Evolutionary conservation across 768 basidiomycete species (phyloP), one percentile per base, ranked within the genome.

Genomic region (Pleurotus tuoliensis): DNA sequence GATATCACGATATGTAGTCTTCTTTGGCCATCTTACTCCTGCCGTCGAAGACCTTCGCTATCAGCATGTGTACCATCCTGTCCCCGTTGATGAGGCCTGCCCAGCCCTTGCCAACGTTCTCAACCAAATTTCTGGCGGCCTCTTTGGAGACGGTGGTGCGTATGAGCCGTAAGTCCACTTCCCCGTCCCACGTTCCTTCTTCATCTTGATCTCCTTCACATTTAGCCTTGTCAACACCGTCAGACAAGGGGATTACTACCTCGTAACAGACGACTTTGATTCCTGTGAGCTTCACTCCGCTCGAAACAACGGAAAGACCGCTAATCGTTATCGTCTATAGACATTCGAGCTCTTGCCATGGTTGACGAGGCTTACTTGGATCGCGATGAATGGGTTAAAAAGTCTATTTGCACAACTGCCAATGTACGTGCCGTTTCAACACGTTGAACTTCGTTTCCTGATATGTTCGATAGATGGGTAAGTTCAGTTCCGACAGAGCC

Each of bases 401-500:
- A 95, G 76, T 88, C 86, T 15, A 93, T 94, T 69, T 72, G 79
- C 45, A 94, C 92, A 12, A 85, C 87, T 4, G 89, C 88, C 37
- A 90, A 34, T 34, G 30, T 34, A 34, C 8, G 30, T 34, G 9
- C 30, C 11, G 9, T 34, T 9, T 11, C 30, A 11, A 4, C 30
- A 11, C 11, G 9, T 11, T 34, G 30, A 9, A 2, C 9, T 11
- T 11, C 11, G 30, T 34, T 34, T 34, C 9, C 30, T 34, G 30
- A 34, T 4, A 11, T 34, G 11, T 34, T 34, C 30, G 30, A 34
- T 34, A 89, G 84, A 98, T 97, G 94, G 94, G 94, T 70, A 95
- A 94, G 66, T 98, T 98, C 78, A 94, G 92, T 69, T 92, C 90
- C 34, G 96, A 98, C 68, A 82, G 95, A 52, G 91, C 93, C 3